Conservation (phyloP, 129 eudicot genomes). For the Chrysanthemum seticuspe region DNA sequence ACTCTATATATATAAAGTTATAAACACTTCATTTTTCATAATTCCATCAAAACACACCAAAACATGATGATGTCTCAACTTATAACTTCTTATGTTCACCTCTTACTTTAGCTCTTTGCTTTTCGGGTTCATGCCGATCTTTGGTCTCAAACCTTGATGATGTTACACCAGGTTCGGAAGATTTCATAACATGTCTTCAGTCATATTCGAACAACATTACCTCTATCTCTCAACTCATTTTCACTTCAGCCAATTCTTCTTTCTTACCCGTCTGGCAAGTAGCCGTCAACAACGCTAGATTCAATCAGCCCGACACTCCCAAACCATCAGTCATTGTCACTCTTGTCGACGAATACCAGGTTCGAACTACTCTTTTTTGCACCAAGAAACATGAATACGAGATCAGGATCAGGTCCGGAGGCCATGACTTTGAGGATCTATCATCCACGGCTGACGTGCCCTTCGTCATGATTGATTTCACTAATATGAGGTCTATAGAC, state of each 20-base stretch:
- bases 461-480: not conserved
- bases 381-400: slow-evolving; percentile 6
- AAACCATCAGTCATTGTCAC: slow-evolving; percentile 9
- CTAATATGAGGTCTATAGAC: not conserved
- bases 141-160: not conserved
- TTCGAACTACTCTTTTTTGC: slow-evolving; percentile 4
- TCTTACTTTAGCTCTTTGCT: not conserved
- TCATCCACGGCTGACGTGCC: not conserved
- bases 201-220: not conserved
- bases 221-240: slow-evolving; percentile 12
- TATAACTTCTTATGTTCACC: too few relatives aligned
- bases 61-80: too few relatives aligned
- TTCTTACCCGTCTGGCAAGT: not conserved
- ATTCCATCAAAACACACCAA: too few relatives aligned
- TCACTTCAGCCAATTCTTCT: not conserved
- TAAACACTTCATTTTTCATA: too few relatives aligned
- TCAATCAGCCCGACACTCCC: not conserved
- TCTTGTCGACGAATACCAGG: not conserved
- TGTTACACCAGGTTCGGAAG: not conserved
- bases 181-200: slow-evolving; percentile 5
- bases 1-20: too few relatives aligned
- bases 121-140: not conserved
- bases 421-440: not conserved
- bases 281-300: not conserved
- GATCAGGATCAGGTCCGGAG: not conserved